phyloP scores from a whole-genome alignment of 2,329 filamentous ascomycete genomes.

The Triangularia verruculosa region DNA sequence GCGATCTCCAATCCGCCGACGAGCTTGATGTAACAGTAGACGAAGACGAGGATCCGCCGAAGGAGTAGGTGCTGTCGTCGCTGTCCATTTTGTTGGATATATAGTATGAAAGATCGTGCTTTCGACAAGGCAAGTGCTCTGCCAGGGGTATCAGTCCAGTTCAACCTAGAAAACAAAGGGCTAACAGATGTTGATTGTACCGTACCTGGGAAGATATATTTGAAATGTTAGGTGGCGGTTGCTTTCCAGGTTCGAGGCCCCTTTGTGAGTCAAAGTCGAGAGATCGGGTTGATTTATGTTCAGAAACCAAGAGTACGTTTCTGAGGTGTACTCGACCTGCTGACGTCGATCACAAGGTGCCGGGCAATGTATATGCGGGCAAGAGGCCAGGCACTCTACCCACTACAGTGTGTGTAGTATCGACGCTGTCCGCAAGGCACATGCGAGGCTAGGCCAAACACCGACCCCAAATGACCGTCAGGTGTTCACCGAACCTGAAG shows the following conservation, averaged over 20 bases:
- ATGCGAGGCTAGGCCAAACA: background rate
- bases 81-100: constrained; percentile 6
- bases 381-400: background rate
- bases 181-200: too few species aligned
- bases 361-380: background rate
- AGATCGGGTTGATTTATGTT: background rate
- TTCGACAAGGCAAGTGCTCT: too few species aligned
- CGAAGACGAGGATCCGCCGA: background rate
- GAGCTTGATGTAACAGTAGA: background rate
- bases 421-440: background rate
- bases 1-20: constrained; percentile 6
- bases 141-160: too few species aligned
- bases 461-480: background rate
- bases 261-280: too few species aligned
- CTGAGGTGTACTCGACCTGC: background rate
- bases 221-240: too few species aligned
- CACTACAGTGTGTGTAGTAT: background rate
- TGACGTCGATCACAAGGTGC: background rate
- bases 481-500: background rate
- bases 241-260: too few species aligned
- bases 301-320: background rate
- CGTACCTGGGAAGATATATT: too few species aligned
- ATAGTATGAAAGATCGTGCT: background rate
- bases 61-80: background rate
- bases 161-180: too few species aligned